Evolutionary conservation across 2,329 filamentous ascomycete genomes (phyloP), one percentile per base, ranked within the genome.

Genomic region (Exophiala viscosa): DNA sequence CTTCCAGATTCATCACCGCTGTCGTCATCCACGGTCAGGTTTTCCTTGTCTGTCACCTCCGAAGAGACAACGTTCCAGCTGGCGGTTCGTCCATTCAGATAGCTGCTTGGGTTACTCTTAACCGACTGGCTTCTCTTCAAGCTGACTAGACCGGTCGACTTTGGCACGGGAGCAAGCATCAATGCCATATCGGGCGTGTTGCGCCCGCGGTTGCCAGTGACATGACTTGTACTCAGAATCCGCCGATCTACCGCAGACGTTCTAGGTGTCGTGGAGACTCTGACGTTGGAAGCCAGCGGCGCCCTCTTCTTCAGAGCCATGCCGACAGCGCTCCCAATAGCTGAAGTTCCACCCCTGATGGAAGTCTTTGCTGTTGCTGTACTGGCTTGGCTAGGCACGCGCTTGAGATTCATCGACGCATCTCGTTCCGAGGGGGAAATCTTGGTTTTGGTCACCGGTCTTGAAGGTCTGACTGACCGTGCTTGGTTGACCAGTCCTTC

Each of bases 401-500:
- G 73, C 60, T 78, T 80, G 50, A 79, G 69, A 58, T 71, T 77
- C 75, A 80, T 76, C 40, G 73, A 72, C 60, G 76, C 74, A 60
- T 64, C 62, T 35, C 62, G 47, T 28, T 62, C 60, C 14, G 54
- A 54, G 2, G 58, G 49, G 9, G 44, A 46, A 20, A 59, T 50
- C 48, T 54, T 60, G 33, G 55, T 46, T 50, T 50, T 62, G 50
- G 64, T 64, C 8, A 65, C 67, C 63, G 65, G 60, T 66, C 67
- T 64, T 68, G 73, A 32, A 65, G 67, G 65, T 39, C 93, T 87
- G 52, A 97, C 81, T 5, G 67, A 69, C 42, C 92, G 87, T 15
- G 92, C 96, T 68, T 97, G 92, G 63, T 97, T 91, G 73, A 99
- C 95, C 58, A 97, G 89, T 20, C 92, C 91, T 60, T 97, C 92